phyloP scores from a whole-genome alignment of 352 stramenopile species.

The Phytopythium chamaehyphon region DNA sequence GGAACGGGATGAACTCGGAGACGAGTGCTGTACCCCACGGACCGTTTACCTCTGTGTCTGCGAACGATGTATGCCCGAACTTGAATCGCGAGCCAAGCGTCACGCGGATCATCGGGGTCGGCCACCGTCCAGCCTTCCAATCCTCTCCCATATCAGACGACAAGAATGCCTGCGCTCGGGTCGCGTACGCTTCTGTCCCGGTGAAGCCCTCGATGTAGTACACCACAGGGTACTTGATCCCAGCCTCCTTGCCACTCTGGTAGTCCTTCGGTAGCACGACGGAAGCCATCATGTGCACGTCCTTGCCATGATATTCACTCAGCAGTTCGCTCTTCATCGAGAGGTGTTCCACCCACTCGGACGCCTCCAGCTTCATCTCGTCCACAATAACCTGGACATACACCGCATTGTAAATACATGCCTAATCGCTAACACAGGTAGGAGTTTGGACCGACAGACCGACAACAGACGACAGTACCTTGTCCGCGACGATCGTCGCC shows the following conservation, averaged over 20 bases:
- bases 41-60: slow-evolving; percentile 56
- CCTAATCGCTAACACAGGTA: too few species aligned
- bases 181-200: slow-evolving; percentile 56
- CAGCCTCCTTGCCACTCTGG: slow-evolving; percentile 15
- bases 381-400: slow-evolving; percentile 22
- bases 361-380: slow-evolving; percentile 40
- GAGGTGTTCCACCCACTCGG: slow-evolving; percentile 60
- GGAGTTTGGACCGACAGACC: too few species aligned
- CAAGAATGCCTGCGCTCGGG: slow-evolving; percentile 57
- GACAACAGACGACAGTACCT: slow-evolving; percentile 12
- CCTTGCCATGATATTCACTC: slow-evolving; percentile 58
- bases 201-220: slow-evolving; percentile 83
- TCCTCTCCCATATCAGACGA: slow-evolving; percentile 54
- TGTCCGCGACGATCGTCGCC: slow-evolving; percentile 49
- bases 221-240: slow-evolving; percentile 42
- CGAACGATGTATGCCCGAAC: slow-evolving; percentile 76
- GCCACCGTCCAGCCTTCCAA: slow-evolving; percentile 55
- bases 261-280: slow-evolving; percentile 63
- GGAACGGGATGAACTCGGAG: slow-evolving; percentile 61
- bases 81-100: slow-evolving; percentile 71
- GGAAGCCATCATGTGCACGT: slow-evolving; percentile 66
- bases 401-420: neutral
- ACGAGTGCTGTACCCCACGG: slow-evolving; percentile 67
- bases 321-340: slow-evolving; percentile 66
- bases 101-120: slow-evolving; percentile 61